Evolutionary conservation across 345 rosid species (phyloP).

Genomic region (Syzygium aromaticum): DNA sequence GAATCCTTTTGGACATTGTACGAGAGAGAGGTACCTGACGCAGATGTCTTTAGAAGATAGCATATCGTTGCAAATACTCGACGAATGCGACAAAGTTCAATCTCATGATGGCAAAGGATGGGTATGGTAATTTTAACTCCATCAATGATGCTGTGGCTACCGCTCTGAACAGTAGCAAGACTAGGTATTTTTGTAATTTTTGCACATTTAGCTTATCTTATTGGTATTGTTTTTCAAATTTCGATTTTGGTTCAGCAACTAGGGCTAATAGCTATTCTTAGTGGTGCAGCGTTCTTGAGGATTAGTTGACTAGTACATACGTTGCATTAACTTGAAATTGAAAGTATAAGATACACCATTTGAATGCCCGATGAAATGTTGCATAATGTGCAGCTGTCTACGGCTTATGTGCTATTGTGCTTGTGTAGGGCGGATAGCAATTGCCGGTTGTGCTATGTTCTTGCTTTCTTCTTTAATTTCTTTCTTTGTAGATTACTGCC

Average conservation of each 20-base stretch:
- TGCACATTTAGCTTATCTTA: neutral
- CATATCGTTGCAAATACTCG: neutral
- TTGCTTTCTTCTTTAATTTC: no score
- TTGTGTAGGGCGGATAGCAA: neutral
- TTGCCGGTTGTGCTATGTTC: no score
- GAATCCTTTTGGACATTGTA: neutral
- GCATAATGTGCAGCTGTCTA: no score
- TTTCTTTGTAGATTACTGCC: no score
- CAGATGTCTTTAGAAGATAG: neutral
- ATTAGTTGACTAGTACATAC: neutral
- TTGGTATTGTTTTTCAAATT: no score
- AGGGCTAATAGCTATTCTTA: neutral
- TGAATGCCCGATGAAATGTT: neutral
- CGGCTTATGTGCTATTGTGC: neutral
- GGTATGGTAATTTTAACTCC: neutral
- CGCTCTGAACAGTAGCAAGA: slow-evolving; percentile 55
- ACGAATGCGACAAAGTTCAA: neutral
- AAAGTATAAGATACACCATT: neutral
- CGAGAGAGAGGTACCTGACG: neutral
- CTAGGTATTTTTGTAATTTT: slow-evolving; percentile 25
- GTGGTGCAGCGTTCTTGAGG: neutral
- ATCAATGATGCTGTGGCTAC: slow-evolving; percentile 49
- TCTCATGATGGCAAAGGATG: neutral
- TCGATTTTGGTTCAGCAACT: neutral
- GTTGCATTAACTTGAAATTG: neutral